Percentiles rank a stretch among this genome's conserved stretches.
Conservation (phyloP, 768 basidiomycete species). For the Rossbeevera mucosa region DNA sequence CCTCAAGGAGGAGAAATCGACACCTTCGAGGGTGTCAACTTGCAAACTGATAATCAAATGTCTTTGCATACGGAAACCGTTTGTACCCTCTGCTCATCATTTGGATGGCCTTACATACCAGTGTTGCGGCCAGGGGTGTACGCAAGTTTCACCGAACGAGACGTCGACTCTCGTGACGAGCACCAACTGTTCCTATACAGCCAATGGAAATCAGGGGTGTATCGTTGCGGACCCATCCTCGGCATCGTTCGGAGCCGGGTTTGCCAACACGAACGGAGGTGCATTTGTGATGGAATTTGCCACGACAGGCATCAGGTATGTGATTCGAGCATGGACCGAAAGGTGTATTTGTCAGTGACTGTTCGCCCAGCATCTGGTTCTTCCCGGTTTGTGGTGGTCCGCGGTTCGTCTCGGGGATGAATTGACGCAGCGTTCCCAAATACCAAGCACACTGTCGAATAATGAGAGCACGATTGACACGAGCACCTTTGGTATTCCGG, state of each 20-base stretch:
- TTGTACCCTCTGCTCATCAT: conserved; percentile 11
- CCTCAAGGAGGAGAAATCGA: conserved; percentile 71
- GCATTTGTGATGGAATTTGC: conserved; percentile 74
- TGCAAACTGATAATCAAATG: conserved; percentile 60
- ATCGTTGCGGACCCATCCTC: conserved; percentile 50
- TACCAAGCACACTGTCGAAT: conserved; percentile 45
- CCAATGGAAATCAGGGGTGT: conserved; percentile 63
- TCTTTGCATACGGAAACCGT: conserved; percentile 66
- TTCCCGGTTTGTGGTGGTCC: conserved; percentile 21
- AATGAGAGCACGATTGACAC: conserved; percentile 52
- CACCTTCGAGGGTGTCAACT: conserved; percentile 79
- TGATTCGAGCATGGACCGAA: conserved; percentile 2
- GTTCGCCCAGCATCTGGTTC: conserved; percentile 26
- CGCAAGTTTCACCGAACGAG: conserved; percentile 44
- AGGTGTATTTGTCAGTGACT: background rate
- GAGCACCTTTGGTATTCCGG: conserved; percentile 57
- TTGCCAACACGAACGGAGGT: conserved; percentile 65
- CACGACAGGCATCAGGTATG: conserved; percentile 58
- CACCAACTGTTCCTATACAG: conserved; percentile 54
- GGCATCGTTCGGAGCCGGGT: conserved; percentile 59
- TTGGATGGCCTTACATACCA: background rate
- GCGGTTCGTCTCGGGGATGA: background rate
- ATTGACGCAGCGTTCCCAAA: conserved; percentile 30
- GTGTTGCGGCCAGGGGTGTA: conserved; percentile 42
- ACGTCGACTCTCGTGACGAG: conserved; percentile 49